Evolutionary conservation across 495 filamentous ascomycete species (phyloP), one percentile per base, ranked within the genome.

Genomic region (Talaromyces nanjingensis): DNA sequence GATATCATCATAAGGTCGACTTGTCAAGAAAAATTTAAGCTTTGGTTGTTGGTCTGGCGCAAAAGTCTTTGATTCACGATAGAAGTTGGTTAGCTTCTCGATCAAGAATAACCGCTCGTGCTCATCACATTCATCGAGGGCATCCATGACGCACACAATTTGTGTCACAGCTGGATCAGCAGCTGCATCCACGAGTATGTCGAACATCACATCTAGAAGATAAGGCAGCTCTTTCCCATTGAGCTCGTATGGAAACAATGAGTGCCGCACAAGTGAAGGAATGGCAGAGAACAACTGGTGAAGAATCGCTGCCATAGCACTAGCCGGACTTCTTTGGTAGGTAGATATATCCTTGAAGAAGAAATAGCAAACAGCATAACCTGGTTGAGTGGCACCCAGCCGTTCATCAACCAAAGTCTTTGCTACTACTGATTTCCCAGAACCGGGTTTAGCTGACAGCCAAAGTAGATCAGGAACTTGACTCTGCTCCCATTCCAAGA

Each of bases 261-360:
- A 71, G 11, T 68, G 54, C 18, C 76, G 57, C 4, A 62, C 60
- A 59, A 81, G 63, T 29, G 80, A 72, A 25, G 27, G 31, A 14
- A 42, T 67, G n/a, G 66, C 71, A 0, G 55, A 56, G 62, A 83
- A 79, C 3, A 86, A 59, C 65, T 85, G 80, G 60, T 79, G 80
- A 25, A 85, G 65, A 11, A 86, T 66, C 16, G 74, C 73, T 20
- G 72, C 74, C 2, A 85, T 64, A 6, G 81, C 81, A 29, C 58
- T 73, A 12, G 64, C 59, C 5, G 70, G 58, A 6, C 58, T 79
- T 54, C 68, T 81, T 59, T 83, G 79, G 20, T 82, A 74, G 9
- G 70, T 67, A 45, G 74, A 74, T 63, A 79, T 78, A 39, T 84
- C 81, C 60, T 85, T 85, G 71, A 87, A 85, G 67, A 86, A 86